Evolutionary conservation across 2,329 filamentous ascomycete species (phyloP).

Genomic region (Cyclaneusma minus): DNA sequence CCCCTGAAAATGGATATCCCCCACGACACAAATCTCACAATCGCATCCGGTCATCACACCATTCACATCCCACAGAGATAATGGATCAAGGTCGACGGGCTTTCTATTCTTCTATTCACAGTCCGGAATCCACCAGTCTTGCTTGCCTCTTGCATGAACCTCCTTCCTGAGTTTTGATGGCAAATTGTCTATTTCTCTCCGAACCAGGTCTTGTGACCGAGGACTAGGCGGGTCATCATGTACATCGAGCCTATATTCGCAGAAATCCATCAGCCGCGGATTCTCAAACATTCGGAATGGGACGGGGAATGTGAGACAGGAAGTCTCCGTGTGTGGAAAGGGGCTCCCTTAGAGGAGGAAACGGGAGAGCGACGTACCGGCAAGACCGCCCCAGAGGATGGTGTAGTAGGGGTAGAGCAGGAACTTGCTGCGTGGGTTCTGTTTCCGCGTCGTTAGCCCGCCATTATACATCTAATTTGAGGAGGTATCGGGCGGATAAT

Average conservation of each 20-base stretch:
- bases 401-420: conserved; percentile 55
- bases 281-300: neutral
- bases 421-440: conserved; percentile 49
- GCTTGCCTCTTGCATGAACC: too few species aligned
- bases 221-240: conserved; percentile 56
- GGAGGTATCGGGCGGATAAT: neutral
- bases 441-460: conserved; percentile 7
- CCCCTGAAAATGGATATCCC: too few species aligned
- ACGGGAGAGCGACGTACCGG: too few species aligned
- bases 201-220: conserved; percentile 71
- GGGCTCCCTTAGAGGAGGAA: too few species aligned
- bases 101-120: too few species aligned
- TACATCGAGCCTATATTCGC: conserved; percentile 35
- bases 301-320: conserved; percentile 29
- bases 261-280: conserved; percentile 1
- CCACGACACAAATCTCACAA: too few species aligned
- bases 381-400: conserved; percentile 45
- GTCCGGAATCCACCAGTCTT: too few species aligned
- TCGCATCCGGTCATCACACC: too few species aligned
- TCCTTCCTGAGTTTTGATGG: too few species aligned
- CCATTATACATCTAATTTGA: conserved; percentile 1
- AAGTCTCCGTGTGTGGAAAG: too few species aligned
- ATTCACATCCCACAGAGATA: too few species aligned
- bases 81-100: too few species aligned
- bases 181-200: conserved; percentile 35